A percentile compares a stretch with the other conserved stretches of the same genome.
These are phyloP conservation scores for Truncatella angustata DNA, from an alignment of 2,329 filamentous ascomycete species.

Conservation along the genomic window DNA sequence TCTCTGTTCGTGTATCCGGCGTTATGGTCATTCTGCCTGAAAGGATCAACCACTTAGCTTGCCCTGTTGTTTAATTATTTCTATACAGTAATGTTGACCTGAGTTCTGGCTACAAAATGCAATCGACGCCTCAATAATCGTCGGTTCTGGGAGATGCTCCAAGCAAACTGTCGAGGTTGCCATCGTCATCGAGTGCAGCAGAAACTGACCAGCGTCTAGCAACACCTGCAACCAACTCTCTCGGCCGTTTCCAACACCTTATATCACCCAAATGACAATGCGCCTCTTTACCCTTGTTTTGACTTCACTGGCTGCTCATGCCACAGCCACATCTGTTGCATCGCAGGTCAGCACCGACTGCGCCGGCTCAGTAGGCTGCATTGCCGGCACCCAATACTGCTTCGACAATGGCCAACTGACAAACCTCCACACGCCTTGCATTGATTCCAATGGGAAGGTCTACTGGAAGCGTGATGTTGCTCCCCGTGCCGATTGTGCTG, in stretches of 20 bases:
- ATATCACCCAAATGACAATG: too few species aligned
- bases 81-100: background rate
- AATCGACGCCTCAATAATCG: background rate
- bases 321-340: background rate
- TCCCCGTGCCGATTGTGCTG: background rate
- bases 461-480: background rate
- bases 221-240: background rate
- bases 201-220: background rate
- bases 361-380: background rate
- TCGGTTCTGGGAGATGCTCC: too few species aligned
- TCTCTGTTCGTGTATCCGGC: background rate
- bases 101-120: background rate
- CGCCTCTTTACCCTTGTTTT: background rate
- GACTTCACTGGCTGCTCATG: background rate
- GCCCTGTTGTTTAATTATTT: background rate
- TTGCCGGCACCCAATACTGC: constrained; percentile 1
- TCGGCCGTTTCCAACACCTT: too few species aligned
- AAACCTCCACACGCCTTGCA: background rate
- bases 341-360: background rate
- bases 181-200: too few species aligned
- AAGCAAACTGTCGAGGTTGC: too few species aligned
- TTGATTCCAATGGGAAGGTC: background rate
- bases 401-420: background rate
- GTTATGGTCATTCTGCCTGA: background rate
- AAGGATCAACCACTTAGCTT: background rate